phyloP scores from a whole-genome alignment of 768 basidiomycete species.

The Exidia glandulosa region DNA sequence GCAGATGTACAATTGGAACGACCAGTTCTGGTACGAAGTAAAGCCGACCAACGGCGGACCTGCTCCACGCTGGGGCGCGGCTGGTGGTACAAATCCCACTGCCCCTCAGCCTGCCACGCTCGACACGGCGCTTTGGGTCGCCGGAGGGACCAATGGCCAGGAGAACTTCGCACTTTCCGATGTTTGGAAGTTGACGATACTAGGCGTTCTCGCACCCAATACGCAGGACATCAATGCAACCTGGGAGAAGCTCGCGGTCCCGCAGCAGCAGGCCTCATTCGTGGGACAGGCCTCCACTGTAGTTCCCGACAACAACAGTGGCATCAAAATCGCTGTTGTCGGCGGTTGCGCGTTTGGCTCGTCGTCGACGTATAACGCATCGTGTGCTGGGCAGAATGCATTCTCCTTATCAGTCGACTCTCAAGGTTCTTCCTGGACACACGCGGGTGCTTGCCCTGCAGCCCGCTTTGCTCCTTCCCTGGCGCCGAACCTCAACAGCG shows the following conservation, averaged over 20 bases:
- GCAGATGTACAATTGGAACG: conserved; percentile 67
- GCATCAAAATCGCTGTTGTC: too few species aligned
- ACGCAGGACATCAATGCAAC: conserved; percentile 39
- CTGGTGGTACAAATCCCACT: conserved; percentile 63
- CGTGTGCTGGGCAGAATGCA: conserved; percentile 50
- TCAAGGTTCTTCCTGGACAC: conserved; percentile 17
- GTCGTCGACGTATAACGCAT: conserved; percentile 20
- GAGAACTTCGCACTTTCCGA: conserved; percentile 42
- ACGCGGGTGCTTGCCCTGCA: conserved; percentile 43
- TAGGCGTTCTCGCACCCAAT: conserved; percentile 65
- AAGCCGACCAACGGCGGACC: conserved; percentile 41
- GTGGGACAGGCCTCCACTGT: conserved; percentile 50
- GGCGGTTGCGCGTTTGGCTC: conserved; percentile 49
- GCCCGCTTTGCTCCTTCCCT: conserved; percentile 38
- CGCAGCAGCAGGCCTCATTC: conserved; percentile 21
- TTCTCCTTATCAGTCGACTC: conserved; percentile 42
- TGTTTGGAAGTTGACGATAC: conserved; percentile 58
- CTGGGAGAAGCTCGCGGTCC: conserved; percentile 42
- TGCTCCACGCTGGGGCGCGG: conserved; percentile 55
- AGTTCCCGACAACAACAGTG: conserved; percentile 35
- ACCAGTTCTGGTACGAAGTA: conserved; percentile 67
- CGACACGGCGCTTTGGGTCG: conserved; percentile 64
- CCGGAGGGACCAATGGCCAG: conserved; percentile 52
- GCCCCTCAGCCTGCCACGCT: conserved; percentile 29
- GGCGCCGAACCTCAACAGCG: conserved; percentile 46